Conservation (phyloP, 176 grass and related monocot genomes). For the Elaeis guineensis region DNA sequence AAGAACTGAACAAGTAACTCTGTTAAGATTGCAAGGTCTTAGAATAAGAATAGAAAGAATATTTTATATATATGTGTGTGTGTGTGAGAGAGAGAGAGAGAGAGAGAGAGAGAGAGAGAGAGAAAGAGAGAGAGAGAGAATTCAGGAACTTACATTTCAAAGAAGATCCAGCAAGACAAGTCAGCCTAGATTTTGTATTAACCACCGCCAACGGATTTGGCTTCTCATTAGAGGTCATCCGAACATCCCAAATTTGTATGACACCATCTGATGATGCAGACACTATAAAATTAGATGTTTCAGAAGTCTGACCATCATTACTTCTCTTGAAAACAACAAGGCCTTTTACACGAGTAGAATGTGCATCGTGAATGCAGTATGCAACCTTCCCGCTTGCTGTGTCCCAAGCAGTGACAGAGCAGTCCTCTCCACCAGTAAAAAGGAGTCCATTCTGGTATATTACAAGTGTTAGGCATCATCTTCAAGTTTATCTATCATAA, state of each 20-base stretch:
- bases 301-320: conserved; percentile 24
- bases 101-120: no score
- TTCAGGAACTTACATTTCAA: conserved; percentile 61
- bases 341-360: conserved; percentile 76
- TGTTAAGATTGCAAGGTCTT: no score
- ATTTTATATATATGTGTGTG: neutral
- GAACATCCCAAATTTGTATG: conserved; percentile 78
- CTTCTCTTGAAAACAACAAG: conserved; percentile 36
- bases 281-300: conserved; percentile 44
- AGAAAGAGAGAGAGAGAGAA: neutral
- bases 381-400: conserved; percentile 57
- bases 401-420: conserved; percentile 73
- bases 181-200: conserved; percentile 85
- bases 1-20: no score
- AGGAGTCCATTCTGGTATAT: conserved; percentile 51
- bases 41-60: neutral
- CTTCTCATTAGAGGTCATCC: conserved; percentile 47
- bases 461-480: neutral
- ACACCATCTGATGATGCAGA: conserved; percentile 90
- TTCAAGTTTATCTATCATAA: no score
- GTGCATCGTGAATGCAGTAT: conserved; percentile 58
- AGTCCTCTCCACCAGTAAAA: conserved; percentile 80
- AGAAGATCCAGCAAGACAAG: conserved; percentile 78
- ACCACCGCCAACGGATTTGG: conserved; percentile 59
- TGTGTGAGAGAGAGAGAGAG: no score